A percentile compares a stretch with the other conserved stretches of the same genome.
Evolutionary conservation across 2,329 filamentous ascomycete genomes (phyloP).

Genomic region (Decorospora gaudefroyi): DNA sequence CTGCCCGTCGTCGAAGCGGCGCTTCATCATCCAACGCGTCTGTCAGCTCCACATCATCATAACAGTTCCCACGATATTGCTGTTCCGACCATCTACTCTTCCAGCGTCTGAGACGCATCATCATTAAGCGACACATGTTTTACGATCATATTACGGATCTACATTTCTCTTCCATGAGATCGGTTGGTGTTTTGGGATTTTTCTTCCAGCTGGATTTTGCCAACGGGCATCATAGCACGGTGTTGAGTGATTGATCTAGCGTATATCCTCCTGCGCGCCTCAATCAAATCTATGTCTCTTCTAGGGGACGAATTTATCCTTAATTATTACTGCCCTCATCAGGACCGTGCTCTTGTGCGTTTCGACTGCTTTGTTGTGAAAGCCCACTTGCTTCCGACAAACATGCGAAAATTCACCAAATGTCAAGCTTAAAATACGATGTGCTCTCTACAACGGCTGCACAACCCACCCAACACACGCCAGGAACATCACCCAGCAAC

Average conservation of each 20-base stretch:
- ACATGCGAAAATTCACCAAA: no score
- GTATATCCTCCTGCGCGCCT: conserved; percentile 7
- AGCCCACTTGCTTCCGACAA: no score
- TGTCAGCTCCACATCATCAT: conserved; percentile 29
- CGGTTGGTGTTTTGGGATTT: conserved; percentile 10
- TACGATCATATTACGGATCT: conserved; percentile 2
- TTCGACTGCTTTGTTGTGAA: no score
- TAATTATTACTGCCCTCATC: not conserved
- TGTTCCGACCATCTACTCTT: not conserved
- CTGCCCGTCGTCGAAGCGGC: conserved; percentile 49
- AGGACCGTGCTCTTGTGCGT: not conserved
- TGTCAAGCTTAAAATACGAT: no score
- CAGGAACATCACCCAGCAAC: no score
- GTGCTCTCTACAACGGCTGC: no score
- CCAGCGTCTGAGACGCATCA: conserved; percentile 10
- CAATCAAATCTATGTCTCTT: conserved; percentile 10
- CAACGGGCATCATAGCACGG: conserved; percentile 4
- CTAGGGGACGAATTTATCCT: not conserved
- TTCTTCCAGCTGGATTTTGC: conserved; percentile 4
- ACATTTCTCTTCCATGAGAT: not conserved
- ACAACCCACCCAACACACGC: no score
- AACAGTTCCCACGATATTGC: not conserved
- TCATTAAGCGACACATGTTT: conserved; percentile 9
- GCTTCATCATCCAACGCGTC: conserved; percentile 19
- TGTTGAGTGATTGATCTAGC: conserved; percentile 9